Conservation (phyloP, 2,329 filamentous ascomycete species). For the Harringtonia aguacate region DNA sequence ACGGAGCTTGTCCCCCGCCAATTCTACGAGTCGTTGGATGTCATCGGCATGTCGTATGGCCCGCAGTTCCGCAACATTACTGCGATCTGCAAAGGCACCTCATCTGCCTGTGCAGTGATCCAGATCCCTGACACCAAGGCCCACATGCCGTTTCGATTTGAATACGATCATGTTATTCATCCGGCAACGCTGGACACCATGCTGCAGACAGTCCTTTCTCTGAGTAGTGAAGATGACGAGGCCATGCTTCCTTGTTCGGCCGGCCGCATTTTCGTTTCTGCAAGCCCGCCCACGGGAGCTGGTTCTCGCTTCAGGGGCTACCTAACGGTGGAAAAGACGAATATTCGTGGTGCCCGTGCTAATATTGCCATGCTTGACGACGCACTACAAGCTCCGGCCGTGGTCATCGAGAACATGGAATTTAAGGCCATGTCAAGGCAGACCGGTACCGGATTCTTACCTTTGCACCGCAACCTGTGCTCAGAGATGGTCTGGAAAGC, state of each 20-base stretch:
- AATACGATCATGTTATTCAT: slow-evolving; percentile 45
- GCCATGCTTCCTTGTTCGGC: slow-evolving; percentile 40
- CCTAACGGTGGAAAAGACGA: slow-evolving; percentile 24
- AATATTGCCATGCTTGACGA: slow-evolving; percentile 31
- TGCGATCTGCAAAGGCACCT: slow-evolving; percentile 10
- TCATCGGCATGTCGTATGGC: slow-evolving; percentile 41
- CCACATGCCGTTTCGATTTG: slow-evolving; percentile 41
- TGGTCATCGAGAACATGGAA: slow-evolving; percentile 33
- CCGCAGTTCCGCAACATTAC: slow-evolving; percentile 37
- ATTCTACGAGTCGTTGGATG: slow-evolving; percentile 38
- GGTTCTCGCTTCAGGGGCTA: slow-evolving; percentile 29
- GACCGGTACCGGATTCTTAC: slow-evolving; percentile 26
- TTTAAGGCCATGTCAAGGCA: slow-evolving; percentile 26
- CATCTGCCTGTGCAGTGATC: slow-evolving; percentile 23
- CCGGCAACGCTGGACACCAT: slow-evolving; percentile 46
- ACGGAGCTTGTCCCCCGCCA: slow-evolving; percentile 29
- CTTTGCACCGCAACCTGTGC: slow-evolving; percentile 37
- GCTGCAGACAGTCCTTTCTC: slow-evolving; percentile 40
- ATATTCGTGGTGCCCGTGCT: slow-evolving; percentile 26
- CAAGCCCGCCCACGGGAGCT: slow-evolving; percentile 20
- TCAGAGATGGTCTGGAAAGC: slow-evolving; percentile 37
- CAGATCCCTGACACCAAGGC: slow-evolving; percentile 36
- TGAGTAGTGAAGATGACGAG: slow-evolving; percentile 21
- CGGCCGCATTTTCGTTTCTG: slow-evolving; percentile 34
- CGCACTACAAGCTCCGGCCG: slow-evolving; percentile 19